Base-by-base conservation (phyloP, 2,329 filamentous ascomycete genomes). In the Beauveria varroae region DNA sequence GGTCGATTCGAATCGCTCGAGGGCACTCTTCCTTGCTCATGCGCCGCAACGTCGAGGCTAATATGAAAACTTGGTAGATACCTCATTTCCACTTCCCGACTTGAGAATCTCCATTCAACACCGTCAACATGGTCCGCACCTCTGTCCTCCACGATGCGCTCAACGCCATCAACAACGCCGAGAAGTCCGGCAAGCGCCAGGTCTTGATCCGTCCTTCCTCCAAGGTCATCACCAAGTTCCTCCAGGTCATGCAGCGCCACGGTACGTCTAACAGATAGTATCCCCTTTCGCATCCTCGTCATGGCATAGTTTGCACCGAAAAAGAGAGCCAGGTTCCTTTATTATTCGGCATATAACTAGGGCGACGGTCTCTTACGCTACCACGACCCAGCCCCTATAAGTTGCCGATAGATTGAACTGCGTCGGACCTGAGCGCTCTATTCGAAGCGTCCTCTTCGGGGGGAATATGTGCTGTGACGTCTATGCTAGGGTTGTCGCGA, bases 221-320 rank as follows among this genome's bases (percentile, higher is more conserved):
- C 81, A 99, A 99, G 90, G 95, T 99, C 85, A 99, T 99, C 75
- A 83, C 96, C 85, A 98, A 98, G 87, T 99, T 98, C 88, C 86
- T 99, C 77, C 86, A 86, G 77, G 93, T 98, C 79, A 99, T 99
- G 95, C 95, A 99, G 85, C 91, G 90, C 81, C 95, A 99, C 84
- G 95, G 95, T 98, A 95, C 69, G 92, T 90, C 54, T 18, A 2
- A 46, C 30, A 62, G 4, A 26, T 41, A 2, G 7, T 16, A 6
- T 46, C 34, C 24, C 10, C 3, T 24, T 28, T 50, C 3, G 8
- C 18, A 34, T 24, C 20, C 16, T 18, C n/a, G 28, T 24, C 43
- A 20, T 34, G 46, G 28, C 40, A 55, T 12, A 34, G 16, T 51
- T 62, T 24, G 7, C 34, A 26, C 20, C 53, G 22, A 30, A 59